Evolutionary conservation across 768 basidiomycete species (phyloP), one percentile per base, ranked within the genome.

Genomic region (Lanmaoa rubissima): DNA sequence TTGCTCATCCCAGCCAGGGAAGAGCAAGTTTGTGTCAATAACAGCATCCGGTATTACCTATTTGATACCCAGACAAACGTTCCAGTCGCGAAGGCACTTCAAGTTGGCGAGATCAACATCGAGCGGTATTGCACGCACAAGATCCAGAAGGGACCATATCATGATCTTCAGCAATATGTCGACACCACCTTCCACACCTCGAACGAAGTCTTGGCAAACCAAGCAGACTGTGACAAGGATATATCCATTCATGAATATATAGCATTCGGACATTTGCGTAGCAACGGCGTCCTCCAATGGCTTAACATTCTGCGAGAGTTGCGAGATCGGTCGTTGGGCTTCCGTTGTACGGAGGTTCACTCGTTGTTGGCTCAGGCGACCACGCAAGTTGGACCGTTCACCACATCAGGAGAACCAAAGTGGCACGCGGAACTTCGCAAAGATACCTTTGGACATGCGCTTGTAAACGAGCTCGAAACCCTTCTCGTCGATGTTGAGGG

Each of bases 281-380:
- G 76, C n/a, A 81, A 83, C 1, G 57, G 68, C 0, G 61, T 49
- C 1, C 61, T 84, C 0, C 83, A 83, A 45, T 82, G 81, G 82
- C 62, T 76, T 35, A 83, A 83, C 51, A 75, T 83, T 24, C 53
- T 73, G 17, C 73, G 76, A 21, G 78, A 77, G 56, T 60, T 83
- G 14, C 70, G 69, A 5, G 69, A 66, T 1, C 66, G 71, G 26
- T 57, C 61, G 0, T 56, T 84, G 41, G 73, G 66, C 5, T 76
- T 84, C 48, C 67, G 70, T 21, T 50, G 61, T 6, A 67, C 70
- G 1, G 77, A 75, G 13, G 75, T 83, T 0, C 72, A 81, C 47
- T 47, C 66, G 0, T 67, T 83, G 4, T 17, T 83, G 1, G 65
- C 61, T 7, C 82, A 82, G 55, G 71, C 82, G 3, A 69, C 69